Conservation (phyloP, 352 stramenopile species). For the Thalassiosira mediterranea region DNA sequence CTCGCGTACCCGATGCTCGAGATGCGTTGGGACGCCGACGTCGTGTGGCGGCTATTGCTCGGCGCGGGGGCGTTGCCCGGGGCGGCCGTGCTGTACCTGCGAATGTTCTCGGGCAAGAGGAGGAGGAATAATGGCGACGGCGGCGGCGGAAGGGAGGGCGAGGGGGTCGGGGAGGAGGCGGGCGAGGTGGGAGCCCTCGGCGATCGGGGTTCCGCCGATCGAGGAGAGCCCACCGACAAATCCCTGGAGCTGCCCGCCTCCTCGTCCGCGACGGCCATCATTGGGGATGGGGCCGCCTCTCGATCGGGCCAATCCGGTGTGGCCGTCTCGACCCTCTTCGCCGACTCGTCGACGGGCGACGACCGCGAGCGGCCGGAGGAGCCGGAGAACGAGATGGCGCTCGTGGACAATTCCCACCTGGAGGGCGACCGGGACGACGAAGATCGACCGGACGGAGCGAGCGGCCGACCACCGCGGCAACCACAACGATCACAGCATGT, state of each 20-base stretch:
- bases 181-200: neutral
- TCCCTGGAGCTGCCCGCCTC: conserved; percentile 5
- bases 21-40: conserved; percentile 42
- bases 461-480: conserved; percentile 6
- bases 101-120: conserved; percentile 11
- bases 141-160: neutral
- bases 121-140: neutral
- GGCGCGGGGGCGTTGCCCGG: conserved; percentile 67
- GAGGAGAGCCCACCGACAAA: neutral
- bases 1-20: conserved; percentile 56
- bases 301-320: no score
- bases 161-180: neutral
- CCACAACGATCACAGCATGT: neutral
- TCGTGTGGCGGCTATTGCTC: conserved; percentile 72
- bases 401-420: conserved; percentile 41
- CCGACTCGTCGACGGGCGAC: neutral
- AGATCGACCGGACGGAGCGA: conserved; percentile 1
- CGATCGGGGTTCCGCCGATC: neutral
- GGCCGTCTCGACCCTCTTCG: neutral
- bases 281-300: neutral
- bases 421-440: conserved; percentile 9
- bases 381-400: conserved; percentile 35
- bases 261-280: neutral
- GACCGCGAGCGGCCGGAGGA: neutral
- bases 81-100: conserved; percentile 56